Base-by-base conservation (phyloP, 2,329 filamentous ascomycete species). In the Scytalidium sp. region DNA sequence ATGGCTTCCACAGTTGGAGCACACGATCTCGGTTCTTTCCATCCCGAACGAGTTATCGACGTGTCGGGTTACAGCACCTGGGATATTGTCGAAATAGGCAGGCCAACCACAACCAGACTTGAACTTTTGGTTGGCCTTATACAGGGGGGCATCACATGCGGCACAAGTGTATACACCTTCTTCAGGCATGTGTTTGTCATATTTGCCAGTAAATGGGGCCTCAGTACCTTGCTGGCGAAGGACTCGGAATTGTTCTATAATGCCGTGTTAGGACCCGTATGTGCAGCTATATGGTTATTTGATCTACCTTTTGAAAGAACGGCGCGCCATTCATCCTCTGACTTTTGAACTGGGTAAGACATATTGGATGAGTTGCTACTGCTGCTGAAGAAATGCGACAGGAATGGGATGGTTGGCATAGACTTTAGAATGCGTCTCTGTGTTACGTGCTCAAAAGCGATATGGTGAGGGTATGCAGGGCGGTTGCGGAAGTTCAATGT, bases 31-130 rank as follows among this genome's bases (percentile, higher is more conserved):
- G 13, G 84, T 97, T 58, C 94, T 78, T 64, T 77, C 67, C 89
- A 96, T 96, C 43, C 93, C 93, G 46, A 91, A 79, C 0, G 84
- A 76, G 43, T 71, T 74, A 69, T 99, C 94, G 56, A 84, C 83
- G 63, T 93, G 87, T 54, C 93, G 79, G 29, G 83, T 89, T 11
- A 99, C 90, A 1, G 93, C 93, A 2, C 91, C 92, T 0, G 94
- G 93, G 46, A 99, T 83, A 57, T 87, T 93, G 70, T 99, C 94
- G 67, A 93, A 99, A 72, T 97, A 99, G 11, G 94, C 94, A 1
- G 94, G 94, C 94, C 94, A 99, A 53, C 94, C 94, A 70, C 94
- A 99, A 40, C 91, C 90, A 17, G 89, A 95, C 70, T 89, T 89
- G 80, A 99, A 99, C 70, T 99, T 99, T 72, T 96, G 92, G 55